Evolutionary conservation across 345 rosid species (phyloP).

Genomic region (Gossypium rotundifolium): DNA sequence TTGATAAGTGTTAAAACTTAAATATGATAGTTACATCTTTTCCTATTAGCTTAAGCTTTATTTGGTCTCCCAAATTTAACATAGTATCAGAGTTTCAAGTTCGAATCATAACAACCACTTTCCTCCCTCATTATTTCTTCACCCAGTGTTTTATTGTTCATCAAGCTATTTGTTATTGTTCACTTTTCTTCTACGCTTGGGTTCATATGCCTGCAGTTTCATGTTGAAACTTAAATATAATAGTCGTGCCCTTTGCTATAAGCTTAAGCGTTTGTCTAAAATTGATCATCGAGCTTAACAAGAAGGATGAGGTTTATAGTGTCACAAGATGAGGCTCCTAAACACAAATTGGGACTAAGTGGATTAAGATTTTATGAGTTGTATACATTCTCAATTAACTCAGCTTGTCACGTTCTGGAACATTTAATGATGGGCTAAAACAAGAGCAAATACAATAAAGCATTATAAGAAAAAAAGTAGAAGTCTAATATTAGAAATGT

Average conservation of each 20-base stretch:
- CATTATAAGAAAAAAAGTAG: neutral
- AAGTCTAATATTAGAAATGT: neutral
- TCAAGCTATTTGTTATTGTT: too few relatives aligned
- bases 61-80: neutral
- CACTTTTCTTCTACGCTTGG: too few relatives aligned
- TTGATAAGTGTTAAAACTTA: neutral
- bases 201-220: too few relatives aligned
- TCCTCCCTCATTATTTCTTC: too few relatives aligned
- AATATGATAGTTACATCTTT: neutral
- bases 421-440: neutral
- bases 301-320: too few relatives aligned
- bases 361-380: neutral
- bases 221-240: too few relatives aligned
- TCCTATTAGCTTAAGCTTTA: neutral
- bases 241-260: too few relatives aligned
- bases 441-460: neutral
- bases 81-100: neutral
- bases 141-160: too few relatives aligned
- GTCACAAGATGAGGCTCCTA: neutral
- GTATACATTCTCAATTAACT: neutral
- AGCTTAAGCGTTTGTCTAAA: too few relatives aligned
- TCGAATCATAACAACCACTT: too few relatives aligned
- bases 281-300: too few relatives aligned
- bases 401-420: neutral
- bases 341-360: neutral